Evolutionary conservation across 495 filamentous ascomycete genomes (phyloP), one percentile per base, ranked within the genome.

Genomic region (Podospora anserina): DNA sequence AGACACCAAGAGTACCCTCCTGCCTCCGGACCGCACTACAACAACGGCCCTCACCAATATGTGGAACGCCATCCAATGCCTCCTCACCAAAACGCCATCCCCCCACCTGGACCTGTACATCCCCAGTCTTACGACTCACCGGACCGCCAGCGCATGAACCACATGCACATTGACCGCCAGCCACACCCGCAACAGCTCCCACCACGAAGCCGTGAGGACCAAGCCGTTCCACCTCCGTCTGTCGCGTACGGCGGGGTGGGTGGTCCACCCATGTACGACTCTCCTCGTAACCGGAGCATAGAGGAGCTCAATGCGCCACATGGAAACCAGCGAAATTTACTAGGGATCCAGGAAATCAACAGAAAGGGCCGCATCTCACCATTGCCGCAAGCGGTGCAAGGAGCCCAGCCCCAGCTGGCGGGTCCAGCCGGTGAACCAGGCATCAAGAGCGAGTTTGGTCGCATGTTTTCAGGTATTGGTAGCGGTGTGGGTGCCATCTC

Each of bases 391-490:
- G 93, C 93, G 11, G 93, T 97, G 3, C 93, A 97, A 74, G 93
- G 93, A 19, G 93, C 92, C 5, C 92, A 96, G 79, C 90, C 88
- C 34, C 90, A 91, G 70, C 84, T 88, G 44, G 83, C 89, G 44
- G 90, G 90, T 16, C 90, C 91, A 2, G 87, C 87, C 26, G 90
- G 88, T 5, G 92, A 96, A 71, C 89, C 93, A 0, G 88, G 88
- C 11, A 93, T 97, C 73, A 97, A 96, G 83, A 93, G 88, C 75
- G 93, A 96, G 72, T 91, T 97, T 75, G 92, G 92, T 9, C 87
- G 91, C 34, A 94, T 97, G 81, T 97, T 97, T 79, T 90, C 91
- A 3, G 93, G 93, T 20, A 90, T 97, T 71, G 93, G 93, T 54
- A 94, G 90, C 78, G 93, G 93, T 56, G 88, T 94, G 5, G 89